These are phyloP conservation scores for Digitaria exilis DNA, from an alignment of 202 grass and related monocot genomes.

Conservation along the genomic window DNA sequence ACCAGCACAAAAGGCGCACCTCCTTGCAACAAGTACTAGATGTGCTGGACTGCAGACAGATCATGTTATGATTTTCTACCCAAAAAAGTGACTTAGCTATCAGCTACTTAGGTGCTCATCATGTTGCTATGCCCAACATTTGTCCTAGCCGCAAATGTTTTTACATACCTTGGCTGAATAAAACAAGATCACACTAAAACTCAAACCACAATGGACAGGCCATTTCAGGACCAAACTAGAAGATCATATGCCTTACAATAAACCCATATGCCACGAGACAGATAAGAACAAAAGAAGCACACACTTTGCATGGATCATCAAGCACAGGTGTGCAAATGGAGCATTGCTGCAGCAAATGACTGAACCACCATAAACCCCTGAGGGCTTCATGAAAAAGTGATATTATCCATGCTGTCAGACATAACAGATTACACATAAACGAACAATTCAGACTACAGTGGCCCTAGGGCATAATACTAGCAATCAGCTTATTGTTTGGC, in stretches of 20 bases:
- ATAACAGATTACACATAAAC: neutral
- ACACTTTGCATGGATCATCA: neutral
- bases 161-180: neutral
- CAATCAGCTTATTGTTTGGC: too few species aligned
- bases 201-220: neutral
- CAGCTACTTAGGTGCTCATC: neutral
- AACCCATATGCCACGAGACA: neutral
- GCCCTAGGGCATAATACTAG: neutral
- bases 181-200: neutral
- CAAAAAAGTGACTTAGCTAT: neutral
- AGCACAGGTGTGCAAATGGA: neutral
- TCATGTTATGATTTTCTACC: neutral
- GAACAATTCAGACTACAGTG: neutral
- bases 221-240: neutral
- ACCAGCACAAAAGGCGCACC: neutral
- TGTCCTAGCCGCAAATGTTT: neutral
- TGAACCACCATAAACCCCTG: neutral
- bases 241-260: neutral
- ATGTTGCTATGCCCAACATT: neutral
- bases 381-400: neutral
- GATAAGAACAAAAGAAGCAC: neutral
- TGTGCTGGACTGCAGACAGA: neutral
- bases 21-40: neutral
- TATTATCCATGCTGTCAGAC: neutral
- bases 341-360: neutral